phyloP scores from a whole-genome alignment of 768 basidiomycete species.

The Suillus alpinus region DNA sequence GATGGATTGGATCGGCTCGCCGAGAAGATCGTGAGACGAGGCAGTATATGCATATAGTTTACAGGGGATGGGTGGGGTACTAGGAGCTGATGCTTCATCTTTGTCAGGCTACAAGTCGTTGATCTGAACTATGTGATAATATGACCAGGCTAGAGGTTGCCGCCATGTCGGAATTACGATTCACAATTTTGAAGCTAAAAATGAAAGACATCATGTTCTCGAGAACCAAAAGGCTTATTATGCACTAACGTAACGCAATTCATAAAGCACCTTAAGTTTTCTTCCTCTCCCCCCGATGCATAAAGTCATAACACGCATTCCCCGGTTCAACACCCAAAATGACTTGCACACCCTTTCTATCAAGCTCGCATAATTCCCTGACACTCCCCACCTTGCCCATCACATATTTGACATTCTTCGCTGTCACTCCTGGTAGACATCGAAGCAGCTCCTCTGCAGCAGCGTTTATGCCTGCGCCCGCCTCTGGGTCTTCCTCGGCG shows the following conservation, averaged over 20 bases:
- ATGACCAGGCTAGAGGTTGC: too few relatives aligned
- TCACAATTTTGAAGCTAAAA: too few relatives aligned
- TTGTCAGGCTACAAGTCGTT: too few relatives aligned
- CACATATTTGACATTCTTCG: slow-evolving; percentile 82
- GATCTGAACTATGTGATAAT: too few relatives aligned
- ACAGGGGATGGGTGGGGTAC: too few relatives aligned
- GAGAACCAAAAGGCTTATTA: not conserved
- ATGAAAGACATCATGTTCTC: too few relatives aligned
- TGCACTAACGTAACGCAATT: not conserved
- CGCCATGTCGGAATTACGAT: too few relatives aligned
- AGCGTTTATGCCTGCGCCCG: slow-evolving; percentile 65
- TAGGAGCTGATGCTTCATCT: too few relatives aligned
- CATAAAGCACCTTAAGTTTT: not conserved
- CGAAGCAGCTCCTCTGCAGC: slow-evolving; percentile 83
- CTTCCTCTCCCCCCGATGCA: slow-evolving; percentile 62
- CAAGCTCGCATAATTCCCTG: slow-evolving; percentile 68
- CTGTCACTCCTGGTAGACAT: slow-evolving; percentile 78
- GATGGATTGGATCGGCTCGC: too few relatives aligned
- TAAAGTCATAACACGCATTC: slow-evolving; percentile 75
- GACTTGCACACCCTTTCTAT: slow-evolving; percentile 58
- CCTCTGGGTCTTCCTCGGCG: slow-evolving; percentile 69
- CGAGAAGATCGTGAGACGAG: too few relatives aligned
- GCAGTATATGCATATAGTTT: too few relatives aligned
- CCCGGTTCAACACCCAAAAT: slow-evolving; percentile 82
- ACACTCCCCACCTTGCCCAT: slow-evolving; percentile 80